Evolutionary conservation across 2,329 filamentous ascomycete species (phyloP).

Genomic region (Thielaviopsis punctulata): DNA sequence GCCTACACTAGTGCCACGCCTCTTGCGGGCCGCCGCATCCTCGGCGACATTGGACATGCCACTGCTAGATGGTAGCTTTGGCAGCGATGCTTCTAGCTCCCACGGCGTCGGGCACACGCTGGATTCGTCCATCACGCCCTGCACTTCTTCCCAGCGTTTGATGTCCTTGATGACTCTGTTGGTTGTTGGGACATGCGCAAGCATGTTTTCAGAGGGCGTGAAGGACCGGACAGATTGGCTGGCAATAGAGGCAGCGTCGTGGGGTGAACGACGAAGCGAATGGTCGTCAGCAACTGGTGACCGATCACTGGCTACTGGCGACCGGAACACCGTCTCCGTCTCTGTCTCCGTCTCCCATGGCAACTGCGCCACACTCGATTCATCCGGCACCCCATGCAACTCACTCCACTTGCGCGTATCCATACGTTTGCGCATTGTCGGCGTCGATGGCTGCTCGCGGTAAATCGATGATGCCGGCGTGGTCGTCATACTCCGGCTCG

Average conservation of each 20-base stretch:
- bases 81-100: background rate
- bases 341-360: slow-evolving; percentile 3
- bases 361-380: background rate
- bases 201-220: background rate
- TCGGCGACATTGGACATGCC: background rate
- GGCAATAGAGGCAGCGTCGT: slow-evolving; percentile 2
- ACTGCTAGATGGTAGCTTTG: background rate
- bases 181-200: background rate
- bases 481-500: background rate
- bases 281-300: background rate
- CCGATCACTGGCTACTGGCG: too few species aligned
- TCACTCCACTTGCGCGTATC: slow-evolving; percentile 5
- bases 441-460: background rate
- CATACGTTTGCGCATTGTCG: background rate
- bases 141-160: slow-evolving; percentile 7
- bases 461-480: background rate
- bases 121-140: slow-evolving; percentile 4
- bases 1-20: background rate
- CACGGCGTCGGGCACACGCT: slow-evolving; percentile 2
- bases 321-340: too few species aligned
- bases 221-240: background rate
- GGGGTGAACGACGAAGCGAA: too few species aligned
- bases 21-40: background rate
- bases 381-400: slow-evolving; percentile 5
- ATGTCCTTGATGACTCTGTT: background rate